These are phyloP conservation scores for Vitis cinerea DNA, from an alignment of 164 flowering plant genomes.

Conservation along the genomic window DNA sequence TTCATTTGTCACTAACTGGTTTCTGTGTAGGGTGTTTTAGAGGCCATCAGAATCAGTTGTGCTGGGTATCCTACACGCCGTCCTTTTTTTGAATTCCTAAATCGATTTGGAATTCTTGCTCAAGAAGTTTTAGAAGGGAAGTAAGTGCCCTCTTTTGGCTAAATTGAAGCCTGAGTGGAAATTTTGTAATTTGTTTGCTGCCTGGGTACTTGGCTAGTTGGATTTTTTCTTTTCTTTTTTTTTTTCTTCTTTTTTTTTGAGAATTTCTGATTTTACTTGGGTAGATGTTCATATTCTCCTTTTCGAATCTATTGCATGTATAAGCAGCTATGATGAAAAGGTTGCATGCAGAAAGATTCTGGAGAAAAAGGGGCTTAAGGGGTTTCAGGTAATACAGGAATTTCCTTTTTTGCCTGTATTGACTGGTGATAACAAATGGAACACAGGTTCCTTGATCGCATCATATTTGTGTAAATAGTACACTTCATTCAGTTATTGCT, in stretches of 20 bases:
- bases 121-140: constrained; percentile 55
- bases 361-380: constrained; percentile 67
- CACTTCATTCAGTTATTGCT: too few relatives aligned
- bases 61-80: constrained; percentile 83
- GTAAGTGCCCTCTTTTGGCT: constrained; percentile 32
- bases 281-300: background rate
- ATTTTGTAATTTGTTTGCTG: background rate
- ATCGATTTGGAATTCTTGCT: constrained; percentile 76
- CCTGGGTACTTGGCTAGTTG: background rate
- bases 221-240: background rate
- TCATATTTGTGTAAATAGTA: too few relatives aligned
- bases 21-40: constrained; percentile 65
- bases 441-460: background rate
- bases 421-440: background rate
- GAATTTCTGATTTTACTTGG: constrained; percentile 1
- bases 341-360: constrained; percentile 54
- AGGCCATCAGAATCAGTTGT: constrained; percentile 80
- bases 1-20: constrained; percentile 3
- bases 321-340: constrained; percentile 65
- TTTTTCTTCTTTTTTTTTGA: background rate
- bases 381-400: constrained; percentile 57
- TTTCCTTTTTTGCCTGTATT: constrained; percentile 4
- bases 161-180: background rate
- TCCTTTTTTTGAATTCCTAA: constrained; percentile 70
- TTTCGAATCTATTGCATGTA: constrained; percentile 3